Evolutionary conservation across 495 filamentous ascomycete genomes (phyloP).

Genomic region (Neurospora intermedia): DNA sequence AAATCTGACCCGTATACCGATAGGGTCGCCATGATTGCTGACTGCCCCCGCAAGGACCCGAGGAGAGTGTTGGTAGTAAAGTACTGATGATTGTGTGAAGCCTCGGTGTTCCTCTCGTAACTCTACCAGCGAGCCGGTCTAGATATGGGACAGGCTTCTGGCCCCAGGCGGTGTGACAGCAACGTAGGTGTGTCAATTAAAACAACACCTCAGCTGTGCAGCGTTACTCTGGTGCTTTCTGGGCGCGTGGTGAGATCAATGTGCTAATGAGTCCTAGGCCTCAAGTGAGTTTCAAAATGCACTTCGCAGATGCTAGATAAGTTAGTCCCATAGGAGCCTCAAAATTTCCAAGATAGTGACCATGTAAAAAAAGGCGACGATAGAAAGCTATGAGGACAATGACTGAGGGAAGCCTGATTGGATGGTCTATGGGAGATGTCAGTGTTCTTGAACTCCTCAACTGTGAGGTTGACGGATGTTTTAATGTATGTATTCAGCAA

Average conservation of each 20-base stretch:
- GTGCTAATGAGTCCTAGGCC: not conserved
- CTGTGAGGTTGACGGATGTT: not conserved
- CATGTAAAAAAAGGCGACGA: not conserved
- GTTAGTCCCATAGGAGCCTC: not conserved
- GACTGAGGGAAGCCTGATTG: not conserved
- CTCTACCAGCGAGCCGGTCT: not conserved
- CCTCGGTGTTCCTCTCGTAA: not conserved
- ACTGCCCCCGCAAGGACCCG: not conserved
- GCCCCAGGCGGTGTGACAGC: not conserved
- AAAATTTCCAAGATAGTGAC: not conserved
- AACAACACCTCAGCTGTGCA: not conserved
- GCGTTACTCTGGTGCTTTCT: not conserved
- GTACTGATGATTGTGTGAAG: not conserved
- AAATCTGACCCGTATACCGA: slow-evolving; percentile 29
- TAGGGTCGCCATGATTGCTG: slow-evolving; percentile 28
- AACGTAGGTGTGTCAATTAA: not conserved
- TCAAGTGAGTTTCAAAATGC: not conserved
- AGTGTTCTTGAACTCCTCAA: not conserved
- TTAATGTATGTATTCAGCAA: not conserved
- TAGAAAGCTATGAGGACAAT: not conserved
- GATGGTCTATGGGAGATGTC: not conserved
- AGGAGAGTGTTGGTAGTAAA: not conserved
- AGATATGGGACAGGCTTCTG: not conserved
- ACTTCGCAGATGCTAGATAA: not conserved
- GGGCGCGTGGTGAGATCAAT: not conserved